Evolutionary conservation across 2,329 filamentous ascomycete species (phyloP).

Genomic region (Thielaviopsis punctulata): DNA sequence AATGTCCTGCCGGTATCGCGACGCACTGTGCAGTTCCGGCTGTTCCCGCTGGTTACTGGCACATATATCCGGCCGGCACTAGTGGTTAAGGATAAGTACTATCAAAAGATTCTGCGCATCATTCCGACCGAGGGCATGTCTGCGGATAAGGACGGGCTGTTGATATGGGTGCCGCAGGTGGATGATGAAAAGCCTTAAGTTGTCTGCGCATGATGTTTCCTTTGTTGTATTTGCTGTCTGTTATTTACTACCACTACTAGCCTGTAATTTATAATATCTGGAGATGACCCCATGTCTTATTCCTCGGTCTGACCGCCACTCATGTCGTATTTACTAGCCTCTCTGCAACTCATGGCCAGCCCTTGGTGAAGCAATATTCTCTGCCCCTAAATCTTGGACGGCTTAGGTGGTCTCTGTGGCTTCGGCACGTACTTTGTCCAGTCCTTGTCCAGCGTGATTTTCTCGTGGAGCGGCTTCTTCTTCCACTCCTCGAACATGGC

Average conservation of each 20-base stretch:
- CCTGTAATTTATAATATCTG: background rate
- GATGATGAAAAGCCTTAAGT: conserved; percentile 16
- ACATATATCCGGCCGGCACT: conserved; percentile 56
- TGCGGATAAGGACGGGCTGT: conserved; percentile 43
- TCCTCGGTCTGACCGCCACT: no score
- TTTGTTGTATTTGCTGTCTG: background rate
- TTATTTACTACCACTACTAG: background rate
- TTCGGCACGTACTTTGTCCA: conserved; percentile 10
- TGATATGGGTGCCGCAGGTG: conserved; percentile 39
- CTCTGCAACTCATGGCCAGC: no score
- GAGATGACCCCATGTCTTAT: no score
- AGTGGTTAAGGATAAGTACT: conserved; percentile 75
- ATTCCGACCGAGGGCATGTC: conserved; percentile 60
- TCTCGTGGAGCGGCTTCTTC: conserved; percentile 30
- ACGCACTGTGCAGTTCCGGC: conserved; percentile 51
- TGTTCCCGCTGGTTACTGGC: conserved; percentile 50
- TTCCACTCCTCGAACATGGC: conserved; percentile 39
- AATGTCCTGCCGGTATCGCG: conserved; percentile 72
- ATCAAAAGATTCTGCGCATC: conserved; percentile 74
- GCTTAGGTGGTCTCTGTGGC: conserved; percentile 1
- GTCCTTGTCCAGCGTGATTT: conserved; percentile 31
- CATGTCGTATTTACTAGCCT: no score
- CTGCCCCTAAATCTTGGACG: background rate
- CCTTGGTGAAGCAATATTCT: no score
- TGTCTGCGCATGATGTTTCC: background rate